These are phyloP conservation scores for Discostella pseudostelligera DNA, from an alignment of 108 stramenopile genomes.

Conservation along the genomic window DNA sequence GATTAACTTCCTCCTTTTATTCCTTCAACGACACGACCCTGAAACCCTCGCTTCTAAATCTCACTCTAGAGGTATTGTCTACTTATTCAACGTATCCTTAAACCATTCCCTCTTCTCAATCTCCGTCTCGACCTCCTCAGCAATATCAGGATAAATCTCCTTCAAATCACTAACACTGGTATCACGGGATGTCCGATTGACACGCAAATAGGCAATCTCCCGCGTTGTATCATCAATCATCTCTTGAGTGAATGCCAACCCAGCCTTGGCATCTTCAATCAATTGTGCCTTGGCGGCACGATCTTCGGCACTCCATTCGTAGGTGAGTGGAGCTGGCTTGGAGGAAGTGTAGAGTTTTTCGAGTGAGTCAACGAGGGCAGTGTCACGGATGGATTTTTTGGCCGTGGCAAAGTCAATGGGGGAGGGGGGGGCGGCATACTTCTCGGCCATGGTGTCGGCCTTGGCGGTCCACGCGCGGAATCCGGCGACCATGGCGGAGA, in stretches of 20 bases:
- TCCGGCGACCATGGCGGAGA: conserved; percentile 65
- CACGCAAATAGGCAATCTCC: conserved; percentile 68
- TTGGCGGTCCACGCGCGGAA: conserved; percentile 83
- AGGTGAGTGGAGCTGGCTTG: conserved; percentile 59
- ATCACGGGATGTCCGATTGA: conserved; percentile 71
- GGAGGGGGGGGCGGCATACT: conserved; percentile 74
- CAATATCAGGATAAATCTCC: conserved; percentile 85
- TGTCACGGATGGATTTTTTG: conserved; percentile 73
- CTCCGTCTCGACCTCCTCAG: conserved; percentile 83
- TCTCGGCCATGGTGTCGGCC: conserved; percentile 79
- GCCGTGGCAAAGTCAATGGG: conserved; percentile 77
- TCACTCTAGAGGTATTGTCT: not conserved
- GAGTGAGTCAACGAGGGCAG: conserved; percentile 67
- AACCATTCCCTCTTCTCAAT: conserved; percentile 90
- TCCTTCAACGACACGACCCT: not conserved
- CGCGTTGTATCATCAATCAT: conserved; percentile 58
- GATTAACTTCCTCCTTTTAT: not conserved
- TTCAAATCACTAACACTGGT: conserved; percentile 71
- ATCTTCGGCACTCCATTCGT: conserved; percentile 73
- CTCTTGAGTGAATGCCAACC: conserved; percentile 55
- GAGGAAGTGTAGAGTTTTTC: conserved; percentile 70
- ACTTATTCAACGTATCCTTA: conserved; percentile 68
- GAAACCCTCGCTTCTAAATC: not conserved
- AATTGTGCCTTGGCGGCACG: conserved; percentile 63
- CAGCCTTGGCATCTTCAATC: conserved; percentile 76